Conservation (phyloP, 2,329 filamentous ascomycete species). For the Verticillium zaregamsianum region DNA sequence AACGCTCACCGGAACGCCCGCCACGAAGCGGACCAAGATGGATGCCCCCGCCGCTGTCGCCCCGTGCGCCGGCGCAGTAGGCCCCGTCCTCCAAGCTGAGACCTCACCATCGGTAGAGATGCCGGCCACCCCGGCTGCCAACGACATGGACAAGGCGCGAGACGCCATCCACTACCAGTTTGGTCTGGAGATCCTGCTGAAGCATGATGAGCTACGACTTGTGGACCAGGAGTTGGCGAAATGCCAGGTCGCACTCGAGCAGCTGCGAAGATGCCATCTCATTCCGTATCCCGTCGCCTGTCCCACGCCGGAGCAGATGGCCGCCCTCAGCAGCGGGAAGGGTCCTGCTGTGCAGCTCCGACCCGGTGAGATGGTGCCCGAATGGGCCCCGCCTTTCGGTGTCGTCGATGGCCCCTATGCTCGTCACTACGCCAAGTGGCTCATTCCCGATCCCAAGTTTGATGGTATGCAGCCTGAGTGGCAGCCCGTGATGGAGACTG, state of each 20-base stretch:
- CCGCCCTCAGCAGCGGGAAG: constrained; percentile 68
- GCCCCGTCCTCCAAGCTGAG: background rate
- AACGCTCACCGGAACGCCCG: constrained; percentile 17
- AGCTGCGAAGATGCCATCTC: constrained; percentile 85
- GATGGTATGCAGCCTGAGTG: constrained; percentile 59
- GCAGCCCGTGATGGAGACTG: constrained; percentile 35
- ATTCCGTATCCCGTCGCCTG: constrained; percentile 80
- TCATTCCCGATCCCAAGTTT: constrained; percentile 83
- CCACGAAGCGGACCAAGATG: constrained; percentile 39
- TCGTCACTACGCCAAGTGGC: constrained; percentile 92
- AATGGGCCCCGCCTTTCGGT: constrained; percentile 83
- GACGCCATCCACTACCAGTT: constrained; percentile 82
- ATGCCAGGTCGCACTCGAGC: constrained; percentile 89
- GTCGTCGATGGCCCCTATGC: constrained; percentile 90
- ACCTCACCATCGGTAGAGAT: background rate
- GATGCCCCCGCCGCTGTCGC: constrained; percentile 20
- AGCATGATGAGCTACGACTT: constrained; percentile 88
- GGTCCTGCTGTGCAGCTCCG: constrained; percentile 64
- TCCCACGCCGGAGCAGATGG: constrained; percentile 62
- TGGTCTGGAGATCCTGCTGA: constrained; percentile 85
- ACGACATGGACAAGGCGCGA: constrained; percentile 50
- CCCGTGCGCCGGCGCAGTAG: constrained; percentile 8
- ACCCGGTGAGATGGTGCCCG: constrained; percentile 61
- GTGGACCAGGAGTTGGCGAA: constrained; percentile 97
- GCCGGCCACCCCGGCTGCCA: constrained; percentile 7